Evolutionary conservation across 495 filamentous ascomycete species (phyloP), one percentile per base, ranked within the genome.

Genomic region (Trichoderma reesei): DNA sequence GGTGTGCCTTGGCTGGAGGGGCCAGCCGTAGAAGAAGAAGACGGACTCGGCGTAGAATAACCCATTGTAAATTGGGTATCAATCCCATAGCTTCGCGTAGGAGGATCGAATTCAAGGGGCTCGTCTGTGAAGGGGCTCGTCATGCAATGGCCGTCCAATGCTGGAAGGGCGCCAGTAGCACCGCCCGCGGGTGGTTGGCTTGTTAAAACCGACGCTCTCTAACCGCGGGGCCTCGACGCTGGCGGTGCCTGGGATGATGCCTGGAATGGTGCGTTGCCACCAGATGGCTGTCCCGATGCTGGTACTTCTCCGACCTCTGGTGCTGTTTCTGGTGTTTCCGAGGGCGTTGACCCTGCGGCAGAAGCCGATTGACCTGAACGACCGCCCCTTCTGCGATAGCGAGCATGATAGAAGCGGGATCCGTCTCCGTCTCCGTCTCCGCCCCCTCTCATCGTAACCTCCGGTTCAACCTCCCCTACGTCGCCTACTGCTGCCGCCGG

Each of bases 371-470:
- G 8, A 13, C 34, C 20, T 33, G 3, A 26, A 26, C 26, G 11
- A 33, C 1, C 14, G 1, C 11, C 20, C 51, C 31, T 56, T 8
- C 26, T 20, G 10, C 51, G 51, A n/a, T 36, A 33, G 20, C 26
- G 51, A 34, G 9, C 11, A 9, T 26, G 51, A 33, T 20, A n/a
- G 20, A 2, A 5, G 34, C 7, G 14, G 26, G 26, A 26, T 0
- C 26, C 26, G 26, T 26, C 26, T 26, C 26, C 26, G 26, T 26
- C 26, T 26, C 26, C 26, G 31, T 56, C 51, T 14, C 51, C 51
- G 51, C 51, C 51, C 34, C 51, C 51, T 56, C 48, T 56, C 48
- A 56, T 26, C 26, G 48, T 56, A 56, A 56, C 48, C 3, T 10
- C 16, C 9, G 48, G 18, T 6, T 56, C 2, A 7, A 31, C 48